Evolutionary conservation across 2,329 filamentous ascomycete species (phyloP), one percentile per base, ranked within the genome.

Genomic region (Periconia sp.): DNA sequence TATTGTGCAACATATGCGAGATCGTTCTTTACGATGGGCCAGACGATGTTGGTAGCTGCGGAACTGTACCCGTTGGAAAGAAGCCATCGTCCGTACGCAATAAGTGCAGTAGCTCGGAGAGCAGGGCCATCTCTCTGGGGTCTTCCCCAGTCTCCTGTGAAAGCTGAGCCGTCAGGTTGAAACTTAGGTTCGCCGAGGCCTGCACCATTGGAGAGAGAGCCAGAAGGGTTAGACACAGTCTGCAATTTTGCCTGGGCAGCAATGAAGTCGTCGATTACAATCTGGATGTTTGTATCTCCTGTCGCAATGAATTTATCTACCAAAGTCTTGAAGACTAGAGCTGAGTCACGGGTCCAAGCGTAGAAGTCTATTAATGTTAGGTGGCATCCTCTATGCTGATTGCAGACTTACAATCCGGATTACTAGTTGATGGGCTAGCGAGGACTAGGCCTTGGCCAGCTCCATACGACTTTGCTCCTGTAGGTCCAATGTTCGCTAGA

Each of bases 121-220:
- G 89, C 83, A 17, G 89, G 89, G 0, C 89, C 89, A 68, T 94
- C 89, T 29, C 86, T 79, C 69, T 94, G 89, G 10, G 89, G 89
- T 15, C 89, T 82, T 19, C 87, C 88, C 89, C 89, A 92, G 5
- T 72, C 63, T 19, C 81, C 85, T 2, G 82, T 87, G 64, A 82
- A 91, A 6, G 82, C 75, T 8, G 74, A 80, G 45, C 80, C 70
- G 52, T 90, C 79, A 28, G 83, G 81, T 42, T 86, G 76, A 69
- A 82, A 92, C 69, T 92, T 92, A 42, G 88, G 80, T 66, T 92
- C 88, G 21, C 80, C 88, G 6, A 92, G 67, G 5, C 80, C 79
- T 12, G 63, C 65, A 11, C 74, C 73, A 3, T 70, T 68, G 2
- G 74, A 70, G 1, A 80, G 67, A 4, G 71, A 70, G 1, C 87